Base-by-base conservation (phyloP, 352 stramenopile species). In the Phytophthora pluvialis region DNA sequence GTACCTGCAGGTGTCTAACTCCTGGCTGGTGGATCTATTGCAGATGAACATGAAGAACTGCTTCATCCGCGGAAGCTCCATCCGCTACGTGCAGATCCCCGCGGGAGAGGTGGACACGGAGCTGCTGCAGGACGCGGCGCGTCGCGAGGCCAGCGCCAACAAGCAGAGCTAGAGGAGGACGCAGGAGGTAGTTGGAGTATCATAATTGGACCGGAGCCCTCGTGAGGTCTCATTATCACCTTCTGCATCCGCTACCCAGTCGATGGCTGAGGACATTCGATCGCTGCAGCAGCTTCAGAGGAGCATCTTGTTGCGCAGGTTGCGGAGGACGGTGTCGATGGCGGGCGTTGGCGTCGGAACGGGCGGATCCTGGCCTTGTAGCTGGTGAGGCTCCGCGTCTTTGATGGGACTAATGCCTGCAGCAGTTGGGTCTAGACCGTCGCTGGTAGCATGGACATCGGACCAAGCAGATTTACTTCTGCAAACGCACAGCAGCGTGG, bases 31-130 rank as follows among this genome's bases (percentile, higher is more conserved):
- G 33, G 44, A n/a, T 60, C 28, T 52, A 25, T 25, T 51, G 42
- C 60, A 97, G 88, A 94, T 90, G 65, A 92, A 97, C 55, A 92
- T 99, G 59, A 98, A 99, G 80, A 98, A 98, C 76, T 98, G 94
- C 73, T 99, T 99, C 69, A 96, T 99, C 64, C 87, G 98, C 28
- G 98, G 98, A 39, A 98, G 95, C 58, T 97, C 98, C 38, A 97
- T 99, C 21, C 91, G 97, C 48, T 99, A 99, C 81, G 98, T 99
- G 58, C 97, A 99, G 76, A 98, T 99, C 54, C 93, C 97, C 18
- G 89, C 91, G 5, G 85, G 81, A 58, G 96, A 99, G 70, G 97
- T 99, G 33, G 94, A 99, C 81, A 98, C 93, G 26, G 95, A 99
- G 73, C 75, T 99, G 55, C 86, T 99, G 39, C 86, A 93, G 52